Evolutionary conservation across 257 asterid species (phyloP).

Genomic region (Primulina huaijiensis): DNA sequence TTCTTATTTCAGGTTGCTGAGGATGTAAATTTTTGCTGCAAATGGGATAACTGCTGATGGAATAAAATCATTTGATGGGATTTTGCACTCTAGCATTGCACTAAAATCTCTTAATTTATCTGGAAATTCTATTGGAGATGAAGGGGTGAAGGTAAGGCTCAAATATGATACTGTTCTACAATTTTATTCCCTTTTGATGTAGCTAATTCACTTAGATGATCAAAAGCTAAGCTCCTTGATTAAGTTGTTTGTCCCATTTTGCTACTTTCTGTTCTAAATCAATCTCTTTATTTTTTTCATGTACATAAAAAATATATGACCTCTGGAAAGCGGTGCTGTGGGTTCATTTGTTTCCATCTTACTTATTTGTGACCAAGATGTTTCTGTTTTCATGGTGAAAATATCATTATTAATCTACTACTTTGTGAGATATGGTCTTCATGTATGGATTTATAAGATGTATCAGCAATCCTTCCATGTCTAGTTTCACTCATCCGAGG

Average conservation of each 20-base stretch:
- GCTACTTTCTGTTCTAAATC: not conserved
- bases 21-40: slow-evolving; percentile 91
- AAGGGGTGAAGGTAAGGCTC: slow-evolving; percentile 79
- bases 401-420: slow-evolving; percentile 1
- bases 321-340: not conserved
- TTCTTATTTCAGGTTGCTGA: slow-evolving; percentile 67
- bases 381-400: slow-evolving; percentile 1
- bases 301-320: slow-evolving; percentile 7
- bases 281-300: slow-evolving; percentile 1
- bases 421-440: slow-evolving; percentile 7
- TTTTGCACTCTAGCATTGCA: slow-evolving; percentile 77
- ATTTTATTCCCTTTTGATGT: slow-evolving; percentile 12
- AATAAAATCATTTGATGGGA: slow-evolving; percentile 87
- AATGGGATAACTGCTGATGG: slow-evolving; percentile 93
- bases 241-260: not conserved
- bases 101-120: slow-evolving; percentile 83
- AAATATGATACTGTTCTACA: slow-evolving; percentile 19
- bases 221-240: slow-evolving; percentile 2
- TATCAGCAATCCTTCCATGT: not conserved
- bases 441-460: not conserved
- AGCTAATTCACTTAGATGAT: slow-evolving; percentile 2
- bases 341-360: not conserved
- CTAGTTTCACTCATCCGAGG: slow-evolving; percentile 9
- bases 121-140: slow-evolving; percentile 96
- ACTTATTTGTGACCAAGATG: not conserved